phyloP scores from a whole-genome alignment of 805 yeast genomes.

The Yamadazyma paraphyllophila region DNA sequence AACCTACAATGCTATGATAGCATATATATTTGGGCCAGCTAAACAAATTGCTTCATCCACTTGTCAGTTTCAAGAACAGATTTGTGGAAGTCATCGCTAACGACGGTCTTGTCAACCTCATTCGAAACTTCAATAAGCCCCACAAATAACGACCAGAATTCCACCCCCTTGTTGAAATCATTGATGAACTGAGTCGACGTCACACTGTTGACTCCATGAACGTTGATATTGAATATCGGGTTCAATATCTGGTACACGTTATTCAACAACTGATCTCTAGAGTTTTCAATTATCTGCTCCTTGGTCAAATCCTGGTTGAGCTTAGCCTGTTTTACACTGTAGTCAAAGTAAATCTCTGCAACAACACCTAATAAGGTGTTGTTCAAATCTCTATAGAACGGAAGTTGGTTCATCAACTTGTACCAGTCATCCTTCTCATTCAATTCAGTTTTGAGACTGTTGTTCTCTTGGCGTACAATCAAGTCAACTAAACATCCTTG shows the following conservation, averaged over 20 bases:
- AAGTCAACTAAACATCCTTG: constrained; percentile 51
- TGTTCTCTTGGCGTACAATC: constrained; percentile 45
- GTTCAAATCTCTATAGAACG: constrained; percentile 57
- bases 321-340: constrained; percentile 28
- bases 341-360: constrained; percentile 52
- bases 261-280: constrained; percentile 34
- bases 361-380: constrained; percentile 64
- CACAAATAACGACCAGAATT: constrained; percentile 36
- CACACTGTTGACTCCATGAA: constrained; percentile 40
- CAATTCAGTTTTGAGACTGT: constrained; percentile 46
- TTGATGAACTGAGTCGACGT: constrained; percentile 27
- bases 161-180: constrained; percentile 32
- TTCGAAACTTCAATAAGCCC: constrained; percentile 23
- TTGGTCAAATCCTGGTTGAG: constrained; percentile 19
- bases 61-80: constrained; percentile 28
- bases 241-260: constrained; percentile 37
- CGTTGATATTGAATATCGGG: constrained; percentile 40
- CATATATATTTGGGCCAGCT: background rate
- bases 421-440: constrained; percentile 55
- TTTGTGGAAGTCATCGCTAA: constrained; percentile 22
- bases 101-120: constrained; percentile 25
- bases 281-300: constrained; percentile 24
- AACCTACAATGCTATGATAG: background rate
- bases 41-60: constrained; percentile 28
- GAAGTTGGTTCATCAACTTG: constrained; percentile 51